Evolutionary conservation across 2,329 filamentous ascomycete species (phyloP), one percentile per base, ranked within the genome.

Genomic region (Furcasterigmium sp.): DNA sequence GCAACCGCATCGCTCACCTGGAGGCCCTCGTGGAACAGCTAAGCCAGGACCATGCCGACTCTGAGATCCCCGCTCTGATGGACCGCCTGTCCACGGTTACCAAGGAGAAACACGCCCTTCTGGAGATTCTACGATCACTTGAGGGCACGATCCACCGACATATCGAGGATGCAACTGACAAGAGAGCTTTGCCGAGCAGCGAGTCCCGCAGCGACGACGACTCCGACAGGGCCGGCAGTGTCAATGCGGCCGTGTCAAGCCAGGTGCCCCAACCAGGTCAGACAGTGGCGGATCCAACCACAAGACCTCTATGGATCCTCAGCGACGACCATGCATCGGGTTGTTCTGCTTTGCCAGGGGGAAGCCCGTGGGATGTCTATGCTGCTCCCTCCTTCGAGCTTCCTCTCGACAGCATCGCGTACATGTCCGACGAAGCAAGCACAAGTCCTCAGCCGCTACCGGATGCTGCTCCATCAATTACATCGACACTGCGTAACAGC

Each of bases 1-100:
- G 56, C 44, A 57, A 50, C 28, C 58, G 59, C 26, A 60, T 61
- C 35, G 50, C 56, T 9, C 51, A 59, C 23, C 51, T 61, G 2
- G 58, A 61, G 42, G 51, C 50, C 17, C 54, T 54, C 46, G 56
- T 61, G 28, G 53, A 57, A 11, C 50, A 51, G 1, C 41, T 60
- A 4, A 48, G 48, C 20, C 46, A 53, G 8, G 46, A 53, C 37
- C 52, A 59, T 36, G 48, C 56, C 28, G 58, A 55, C 25, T 37
- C 53, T 9, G 51, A 56, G 17, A 40, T 56, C 15, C 48, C 50
- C 6, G 40, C 45, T 3, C 44, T 59, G 37, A 54, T 56, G 50
- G 56, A 58, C 8, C 53, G 55, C 40, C 47, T 60, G 7, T 44
- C 49, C 18, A 37, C 46, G 5, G 51, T 58, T 17, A 58, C 52